Percentiles rank a stretch among this genome's conserved stretches.
These are phyloP conservation scores for Westerdykella aurantiaca DNA, from an alignment of 2,329 filamentous ascomycete genomes.

Conservation along the genomic window DNA sequence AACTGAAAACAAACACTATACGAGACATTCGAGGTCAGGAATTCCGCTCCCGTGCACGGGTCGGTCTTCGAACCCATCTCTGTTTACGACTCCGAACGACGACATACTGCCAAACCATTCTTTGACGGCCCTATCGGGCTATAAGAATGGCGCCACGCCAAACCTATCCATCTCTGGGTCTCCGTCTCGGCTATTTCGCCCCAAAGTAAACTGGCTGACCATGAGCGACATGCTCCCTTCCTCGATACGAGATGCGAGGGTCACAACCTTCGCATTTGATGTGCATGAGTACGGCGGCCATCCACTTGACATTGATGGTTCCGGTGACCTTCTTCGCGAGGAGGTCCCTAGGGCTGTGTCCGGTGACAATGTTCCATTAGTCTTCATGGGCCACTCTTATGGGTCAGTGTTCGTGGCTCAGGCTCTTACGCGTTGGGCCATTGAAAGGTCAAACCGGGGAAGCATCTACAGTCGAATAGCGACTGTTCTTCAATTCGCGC, in stretches of 20 bases:
- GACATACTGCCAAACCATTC: too few species aligned
- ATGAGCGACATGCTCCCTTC: constrained; percentile 4
- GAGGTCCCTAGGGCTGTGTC: constrained; percentile 1
- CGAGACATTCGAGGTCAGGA: too few species aligned
- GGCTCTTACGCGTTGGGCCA: background rate
- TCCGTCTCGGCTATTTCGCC: too few species aligned
- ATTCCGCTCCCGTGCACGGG: too few species aligned
- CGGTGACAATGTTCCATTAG: background rate
- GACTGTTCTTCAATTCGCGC: too few species aligned
- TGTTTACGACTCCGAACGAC: too few species aligned
- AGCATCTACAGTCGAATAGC: too few species aligned
- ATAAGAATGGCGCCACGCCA: too few species aligned
- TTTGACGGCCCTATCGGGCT: too few species aligned
- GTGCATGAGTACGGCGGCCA: background rate
- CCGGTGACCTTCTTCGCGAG: constrained; percentile 3
- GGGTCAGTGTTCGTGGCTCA: constrained; percentile 1
- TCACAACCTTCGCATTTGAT: constrained; percentile 4
- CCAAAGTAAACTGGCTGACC: constrained; percentile 3
- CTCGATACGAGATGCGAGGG: constrained; percentile 2
- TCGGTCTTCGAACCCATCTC: too few species aligned
- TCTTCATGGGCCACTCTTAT: constrained; percentile 5
- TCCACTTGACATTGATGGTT: constrained; percentile 1
- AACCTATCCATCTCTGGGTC: too few species aligned
- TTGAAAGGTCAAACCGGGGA: background rate
- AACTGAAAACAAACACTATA: too few species aligned